phyloP scores from a whole-genome alignment of 768 basidiomycete species.

The Russula griseocarnosa region DNA sequence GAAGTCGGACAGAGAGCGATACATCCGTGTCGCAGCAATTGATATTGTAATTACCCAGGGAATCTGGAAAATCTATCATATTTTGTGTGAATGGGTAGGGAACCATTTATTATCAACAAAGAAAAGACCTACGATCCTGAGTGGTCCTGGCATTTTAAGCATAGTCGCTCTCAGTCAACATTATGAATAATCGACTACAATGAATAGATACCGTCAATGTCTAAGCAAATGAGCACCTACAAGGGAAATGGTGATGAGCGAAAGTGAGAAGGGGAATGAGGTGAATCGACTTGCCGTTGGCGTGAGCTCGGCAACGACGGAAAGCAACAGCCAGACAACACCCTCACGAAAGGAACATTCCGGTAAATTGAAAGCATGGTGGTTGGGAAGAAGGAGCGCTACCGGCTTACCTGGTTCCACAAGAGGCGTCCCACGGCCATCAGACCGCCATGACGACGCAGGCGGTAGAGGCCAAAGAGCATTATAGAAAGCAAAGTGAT shows the following conservation, averaged over 20 bases:
- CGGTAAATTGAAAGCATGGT: not conserved
- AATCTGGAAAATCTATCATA: not conserved
- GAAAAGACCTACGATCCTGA: not conserved
- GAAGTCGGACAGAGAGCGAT: not conserved
- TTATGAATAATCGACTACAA: not conserved
- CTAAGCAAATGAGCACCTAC: not conserved
- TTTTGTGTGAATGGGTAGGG: no score
- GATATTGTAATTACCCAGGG: not conserved
- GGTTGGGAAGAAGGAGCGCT: no score
- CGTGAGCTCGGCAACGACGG: not conserved
- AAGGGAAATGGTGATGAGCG: not conserved
- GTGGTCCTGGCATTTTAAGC: not conserved
- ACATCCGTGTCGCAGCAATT: not conserved
- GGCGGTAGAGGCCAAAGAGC: not conserved
- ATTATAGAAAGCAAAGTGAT: not conserved
- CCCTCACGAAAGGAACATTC: not conserved
- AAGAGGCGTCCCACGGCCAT: not conserved
- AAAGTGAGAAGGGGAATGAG: not conserved
- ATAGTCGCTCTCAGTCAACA: not conserved
- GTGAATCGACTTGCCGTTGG: not conserved
- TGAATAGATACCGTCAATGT: not conserved
- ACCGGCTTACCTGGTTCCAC: slow-evolving; percentile 2
- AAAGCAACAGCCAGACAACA: not conserved
- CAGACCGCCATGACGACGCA: not conserved
- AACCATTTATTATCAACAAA: not conserved